Evolutionary conservation across 2,329 filamentous ascomycete species (phyloP).

Genomic region (Curvularia lunata): DNA sequence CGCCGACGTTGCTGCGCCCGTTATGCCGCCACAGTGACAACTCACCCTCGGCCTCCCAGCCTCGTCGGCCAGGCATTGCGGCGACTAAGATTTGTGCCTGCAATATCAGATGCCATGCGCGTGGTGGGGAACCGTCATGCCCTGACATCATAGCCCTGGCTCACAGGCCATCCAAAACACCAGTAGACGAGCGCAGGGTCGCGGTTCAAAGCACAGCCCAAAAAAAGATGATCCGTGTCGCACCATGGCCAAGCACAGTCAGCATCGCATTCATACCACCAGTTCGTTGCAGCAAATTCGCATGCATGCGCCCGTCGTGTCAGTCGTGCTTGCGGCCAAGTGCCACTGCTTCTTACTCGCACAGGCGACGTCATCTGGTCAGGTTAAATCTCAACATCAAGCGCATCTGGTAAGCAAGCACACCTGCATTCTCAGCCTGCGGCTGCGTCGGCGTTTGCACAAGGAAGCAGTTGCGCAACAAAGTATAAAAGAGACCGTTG

Average conservation of each 20-base stretch:
- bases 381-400: not conserved
- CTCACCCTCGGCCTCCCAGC: slow-evolving; percentile 25
- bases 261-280: slow-evolving; percentile 1
- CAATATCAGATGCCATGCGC: not conserved
- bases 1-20: slow-evolving; percentile 27
- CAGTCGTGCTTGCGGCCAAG: not conserved
- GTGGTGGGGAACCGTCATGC: not conserved
- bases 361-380: slow-evolving; percentile 3
- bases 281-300: slow-evolving; percentile 7
- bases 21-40: slow-evolving; percentile 31
- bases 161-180: slow-evolving; percentile 20
- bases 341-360: slow-evolving; percentile 3
- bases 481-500: slow-evolving; percentile 3
- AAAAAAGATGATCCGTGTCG: slow-evolving; percentile 16
- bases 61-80: slow-evolving; percentile 2
- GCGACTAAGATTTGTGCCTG: not conserved
- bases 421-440: slow-evolving; percentile 1
- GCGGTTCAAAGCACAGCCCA: slow-evolving; percentile 18
- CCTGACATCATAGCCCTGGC: slow-evolving; percentile 35
- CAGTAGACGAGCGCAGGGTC: slow-evolving; percentile 21
- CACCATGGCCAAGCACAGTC: slow-evolving; percentile 21
- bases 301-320: not conserved
- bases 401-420: not conserved
- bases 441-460: not conserved
- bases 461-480: not conserved